Evolutionary conservation across 192 early-diverging fungal genomes (phyloP).

Genomic region (Gryganskiella cystojenkinii): DNA sequence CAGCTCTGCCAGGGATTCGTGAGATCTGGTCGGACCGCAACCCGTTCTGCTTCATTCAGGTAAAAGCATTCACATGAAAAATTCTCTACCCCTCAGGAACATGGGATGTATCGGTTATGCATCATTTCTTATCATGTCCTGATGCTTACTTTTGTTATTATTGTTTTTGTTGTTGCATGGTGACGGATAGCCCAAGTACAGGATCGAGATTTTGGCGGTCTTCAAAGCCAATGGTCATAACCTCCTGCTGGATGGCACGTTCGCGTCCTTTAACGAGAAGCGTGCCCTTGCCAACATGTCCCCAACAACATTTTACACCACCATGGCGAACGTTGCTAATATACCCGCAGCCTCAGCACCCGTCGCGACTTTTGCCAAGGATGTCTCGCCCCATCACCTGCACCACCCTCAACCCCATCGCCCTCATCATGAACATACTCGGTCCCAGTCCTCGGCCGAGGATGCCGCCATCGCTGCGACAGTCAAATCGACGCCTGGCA

Average conservation of each 20-base stretch:
- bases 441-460: slow-evolving; percentile 6
- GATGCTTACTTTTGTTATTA: slow-evolving; percentile 4
- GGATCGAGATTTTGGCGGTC: slow-evolving; percentile 59
- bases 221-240: slow-evolving; percentile 59
- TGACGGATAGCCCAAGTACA: slow-evolving; percentile 54
- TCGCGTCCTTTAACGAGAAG: slow-evolving; percentile 60
- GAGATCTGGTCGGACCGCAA: slow-evolving; percentile 66
- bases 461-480: slow-evolving; percentile 9
- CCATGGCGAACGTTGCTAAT: slow-evolving; percentile 51
- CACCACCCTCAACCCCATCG: neutral
- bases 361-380: slow-evolving; percentile 26
- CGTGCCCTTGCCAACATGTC: slow-evolving; percentile 28
- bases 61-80: slow-evolving; percentile 13
- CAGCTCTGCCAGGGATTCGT: slow-evolving; percentile 58
- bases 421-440: neutral
- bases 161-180: slow-evolving; percentile 3
- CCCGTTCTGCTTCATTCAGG: slow-evolving; percentile 62
- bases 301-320: slow-evolving; percentile 21
- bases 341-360: slow-evolving; percentile 51
- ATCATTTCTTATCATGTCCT: neutral
- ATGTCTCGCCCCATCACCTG: neutral
- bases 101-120: neutral
- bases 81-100: neutral
- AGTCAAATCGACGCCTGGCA: neutral
- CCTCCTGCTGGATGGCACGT: slow-evolving; percentile 60